Percentiles rank a stretch among this genome's conserved stretches.
Evolutionary conservation across 116 monocot species (phyloP).

Genomic region (Trichopus zeylanicus): DNA sequence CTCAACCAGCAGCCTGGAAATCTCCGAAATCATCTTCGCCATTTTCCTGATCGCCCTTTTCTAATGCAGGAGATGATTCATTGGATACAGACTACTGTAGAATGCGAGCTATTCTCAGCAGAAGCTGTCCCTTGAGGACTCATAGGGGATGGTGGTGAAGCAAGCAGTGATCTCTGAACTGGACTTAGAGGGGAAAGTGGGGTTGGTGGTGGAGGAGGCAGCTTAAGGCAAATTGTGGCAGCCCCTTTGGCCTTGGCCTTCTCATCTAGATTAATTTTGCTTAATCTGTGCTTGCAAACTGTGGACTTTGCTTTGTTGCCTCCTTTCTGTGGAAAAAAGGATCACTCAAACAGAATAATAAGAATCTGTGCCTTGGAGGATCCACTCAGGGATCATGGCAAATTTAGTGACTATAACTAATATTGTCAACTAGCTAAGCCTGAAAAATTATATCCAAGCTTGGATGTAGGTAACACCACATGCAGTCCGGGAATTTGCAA

Average conservation of each 20-base stretch:
- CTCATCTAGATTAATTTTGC: slow-evolving; percentile 45
- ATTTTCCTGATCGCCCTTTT: slow-evolving; percentile 20
- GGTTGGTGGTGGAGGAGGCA: slow-evolving; percentile 60
- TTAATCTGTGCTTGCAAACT: slow-evolving; percentile 51
- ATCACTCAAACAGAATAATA: background rate
- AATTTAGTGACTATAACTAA: no score
- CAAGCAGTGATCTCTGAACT: slow-evolving; percentile 19
- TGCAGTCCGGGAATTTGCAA: no score
- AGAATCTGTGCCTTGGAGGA: no score
- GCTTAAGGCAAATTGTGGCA: slow-evolving; percentile 30
- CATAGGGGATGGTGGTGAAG: slow-evolving; percentile 9
- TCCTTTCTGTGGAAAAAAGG: slow-evolving; percentile 52
- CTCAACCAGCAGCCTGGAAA: slow-evolving; percentile 79
- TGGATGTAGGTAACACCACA: no score
- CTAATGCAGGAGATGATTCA: slow-evolving; percentile 7
- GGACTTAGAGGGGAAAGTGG: slow-evolving; percentile 35
- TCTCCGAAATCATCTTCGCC: slow-evolving; percentile 99
- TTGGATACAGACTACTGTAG: slow-evolving; percentile 12
- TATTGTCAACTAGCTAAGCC: no score
- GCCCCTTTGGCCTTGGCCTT: slow-evolving; percentile 38
- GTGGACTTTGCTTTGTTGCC: slow-evolving; percentile 28
- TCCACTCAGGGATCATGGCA: no score
- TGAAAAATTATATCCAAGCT: no score
- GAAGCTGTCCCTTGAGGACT: background rate
- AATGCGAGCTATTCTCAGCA: background rate